A percentile compares a stretch with the other conserved stretches of the same genome.
Evolutionary conservation across 2,329 filamentous ascomycete species (phyloP).

Genomic region (Colletotrichum sp.): DNA sequence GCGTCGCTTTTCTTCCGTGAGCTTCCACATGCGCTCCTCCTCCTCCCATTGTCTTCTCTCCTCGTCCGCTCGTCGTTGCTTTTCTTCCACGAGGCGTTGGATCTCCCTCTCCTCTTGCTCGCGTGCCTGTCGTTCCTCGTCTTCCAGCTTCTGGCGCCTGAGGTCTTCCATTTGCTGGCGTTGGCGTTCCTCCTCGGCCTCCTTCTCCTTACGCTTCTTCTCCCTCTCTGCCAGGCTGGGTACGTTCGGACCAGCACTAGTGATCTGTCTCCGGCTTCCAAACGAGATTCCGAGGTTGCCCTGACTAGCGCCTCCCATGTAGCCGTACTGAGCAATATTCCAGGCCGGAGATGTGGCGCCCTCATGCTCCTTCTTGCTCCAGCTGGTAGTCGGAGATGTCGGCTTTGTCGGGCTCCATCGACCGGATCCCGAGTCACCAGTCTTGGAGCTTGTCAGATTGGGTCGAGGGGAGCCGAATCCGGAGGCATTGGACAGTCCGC

Average conservation of each 20-base stretch:
- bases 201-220: constrained; percentile 61
- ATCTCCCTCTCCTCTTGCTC: constrained; percentile 72
- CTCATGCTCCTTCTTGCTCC: constrained; percentile 88
- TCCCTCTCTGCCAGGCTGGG: constrained; percentile 87
- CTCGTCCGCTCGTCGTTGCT: constrained; percentile 62
- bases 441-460: constrained; percentile 50
- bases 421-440: constrained; percentile 59
- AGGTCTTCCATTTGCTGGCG: constrained; percentile 59
- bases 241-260: constrained; percentile 77
- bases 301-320: constrained; percentile 96
- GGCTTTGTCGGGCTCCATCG: constrained; percentile 69
- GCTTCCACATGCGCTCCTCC: constrained; percentile 77
- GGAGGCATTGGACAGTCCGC: constrained; percentile 59
- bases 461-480: constrained; percentile 46
- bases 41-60: constrained; percentile 80
- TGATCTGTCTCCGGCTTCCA: constrained; percentile 91
- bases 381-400: constrained; percentile 73
- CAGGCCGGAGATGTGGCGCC: constrained; percentile 84
- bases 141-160: constrained; percentile 50
- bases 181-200: constrained; percentile 65
- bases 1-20: constrained; percentile 74
- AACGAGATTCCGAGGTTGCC: constrained; percentile 94
- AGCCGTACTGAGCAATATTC: constrained; percentile 99
- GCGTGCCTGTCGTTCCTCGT: constrained; percentile 66
- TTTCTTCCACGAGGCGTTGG: constrained; percentile 60